Percentiles rank a stretch among this genome's conserved stretches.
Evolutionary conservation across 257 asterid genomes (phyloP).

Genomic region (Solanum bukasovii): DNA sequence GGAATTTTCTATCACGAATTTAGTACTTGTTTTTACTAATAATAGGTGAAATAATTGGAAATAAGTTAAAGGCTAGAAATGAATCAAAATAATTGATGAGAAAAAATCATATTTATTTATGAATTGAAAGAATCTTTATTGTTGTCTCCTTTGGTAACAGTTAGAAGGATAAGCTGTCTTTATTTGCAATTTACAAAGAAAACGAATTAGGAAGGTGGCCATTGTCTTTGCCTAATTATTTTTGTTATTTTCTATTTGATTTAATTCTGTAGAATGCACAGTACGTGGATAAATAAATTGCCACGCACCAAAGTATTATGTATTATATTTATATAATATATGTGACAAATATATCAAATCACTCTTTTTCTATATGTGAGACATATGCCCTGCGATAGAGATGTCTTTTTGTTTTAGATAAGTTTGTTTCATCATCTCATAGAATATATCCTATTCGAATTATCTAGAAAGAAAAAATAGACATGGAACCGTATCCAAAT

Average conservation of each 20-base stretch:
- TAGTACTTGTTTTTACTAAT: not conserved
- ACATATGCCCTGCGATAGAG: not conserved
- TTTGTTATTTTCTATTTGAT: conserved; percentile 5
- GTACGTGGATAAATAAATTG: not conserved
- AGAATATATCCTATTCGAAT: not conserved
- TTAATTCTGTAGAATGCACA: not conserved
- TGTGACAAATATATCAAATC: conserved; percentile 1
- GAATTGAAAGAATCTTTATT: not conserved
- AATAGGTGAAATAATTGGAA: not conserved
- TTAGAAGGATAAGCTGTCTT: not conserved
- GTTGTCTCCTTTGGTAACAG: not conserved
- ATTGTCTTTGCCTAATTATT: not conserved
- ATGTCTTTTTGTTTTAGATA: not conserved
- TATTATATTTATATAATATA: not conserved
- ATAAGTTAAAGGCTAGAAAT: not conserved
- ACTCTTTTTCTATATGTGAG: not conserved
- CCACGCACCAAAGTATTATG: not conserved
- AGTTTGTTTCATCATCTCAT: not conserved
- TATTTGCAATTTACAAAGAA: not conserved
- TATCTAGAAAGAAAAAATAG: not conserved
- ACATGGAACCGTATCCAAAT: not conserved
- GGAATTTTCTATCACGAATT: not conserved
- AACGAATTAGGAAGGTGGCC: conserved; percentile 11
- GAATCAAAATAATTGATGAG: not conserved
- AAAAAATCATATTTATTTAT: not conserved